Percentiles rank a stretch among this genome's conserved stretches.
Conservation (phyloP, 805 yeast species). For the Wickerhamomyces xylosicus region DNA sequence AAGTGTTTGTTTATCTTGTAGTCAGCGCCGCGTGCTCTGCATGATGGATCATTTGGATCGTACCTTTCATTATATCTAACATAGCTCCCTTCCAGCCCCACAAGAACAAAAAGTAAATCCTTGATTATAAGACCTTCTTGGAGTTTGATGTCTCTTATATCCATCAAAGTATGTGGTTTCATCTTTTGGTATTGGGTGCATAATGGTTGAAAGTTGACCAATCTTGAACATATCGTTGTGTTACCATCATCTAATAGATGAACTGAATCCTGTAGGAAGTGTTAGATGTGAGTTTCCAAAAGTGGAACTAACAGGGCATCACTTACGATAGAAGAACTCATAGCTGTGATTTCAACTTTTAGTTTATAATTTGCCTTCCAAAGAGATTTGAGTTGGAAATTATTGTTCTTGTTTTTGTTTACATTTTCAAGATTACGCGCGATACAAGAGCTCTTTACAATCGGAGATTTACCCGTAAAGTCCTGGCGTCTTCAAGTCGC, state of each 20-base stretch:
- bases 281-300: too few relatives aligned
- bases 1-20: conserved; percentile 61
- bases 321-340: too few relatives aligned
- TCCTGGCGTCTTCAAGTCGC: too few relatives aligned
- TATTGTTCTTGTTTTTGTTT: too few relatives aligned
- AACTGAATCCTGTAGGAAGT: conserved; percentile 16
- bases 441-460: too few relatives aligned
- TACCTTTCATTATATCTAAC: conserved; percentile 58
- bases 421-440: too few relatives aligned
- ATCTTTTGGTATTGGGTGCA: conserved; percentile 22
- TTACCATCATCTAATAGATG: conserved; percentile 12
- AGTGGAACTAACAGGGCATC: too few relatives aligned
- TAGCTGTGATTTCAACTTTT: too few relatives aligned
- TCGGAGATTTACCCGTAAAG: too few relatives aligned
- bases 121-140: conserved; percentile 68
- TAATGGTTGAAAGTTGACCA: conserved; percentile 25
- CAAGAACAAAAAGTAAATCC: conserved; percentile 58
- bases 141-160: conserved; percentile 33
- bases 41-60: conserved; percentile 31
- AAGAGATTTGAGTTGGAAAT: too few relatives aligned
- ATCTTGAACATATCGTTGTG: conserved; percentile 19
- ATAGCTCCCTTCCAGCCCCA: conserved; percentile 72
- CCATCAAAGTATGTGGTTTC: conserved; percentile 36
- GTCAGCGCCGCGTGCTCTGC: conserved; percentile 59
- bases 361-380: too few relatives aligned